Evolutionary conservation across 495 filamentous ascomycete genomes (phyloP), one percentile per base, ranked within the genome.

Genomic region (Penicillium goetzii): DNA sequence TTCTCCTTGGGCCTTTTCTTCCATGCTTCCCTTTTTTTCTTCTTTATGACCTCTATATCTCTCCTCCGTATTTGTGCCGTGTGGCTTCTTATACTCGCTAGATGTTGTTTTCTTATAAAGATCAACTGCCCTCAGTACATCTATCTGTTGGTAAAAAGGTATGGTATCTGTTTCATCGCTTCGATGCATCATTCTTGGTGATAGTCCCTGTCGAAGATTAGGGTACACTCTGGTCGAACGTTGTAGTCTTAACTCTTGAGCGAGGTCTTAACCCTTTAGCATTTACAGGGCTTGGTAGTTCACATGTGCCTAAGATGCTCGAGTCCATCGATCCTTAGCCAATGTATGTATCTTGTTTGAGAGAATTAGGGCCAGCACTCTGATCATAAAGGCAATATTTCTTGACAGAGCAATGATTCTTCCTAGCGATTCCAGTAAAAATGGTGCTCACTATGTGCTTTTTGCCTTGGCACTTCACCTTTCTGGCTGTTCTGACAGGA

Each of bases 41-140:
- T 34, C 60, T 54, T 58, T 65, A 32, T 38, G 32, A 52, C 61
- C 40, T 54, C 28, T 49, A 59, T 34, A 62, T 30, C 56, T 59
- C n/a, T 23, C 40, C 40, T 25, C 32, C 68, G 70, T 73, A 69
- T 62, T 50, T 67, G 62, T 72, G 58, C 68, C 68, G 56, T 64
- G 47, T 62, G 70, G 70, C 62, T 65, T 68, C 65, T 41, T 54
- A 63, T 64, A 58, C 55, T 64, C 63, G 61, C 70, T 72, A 73
- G 68, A 73, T 60, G 50, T 71, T 66, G 59, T 45, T 70, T 67
- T 58, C 23, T 49, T 8, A 28, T 57, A 40, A 70, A 63, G 61
- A 66, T 65, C 30, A 67, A 61, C 58, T 59, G 51, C 30, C 28
- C 32, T 34, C 19, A 21, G 47, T 51, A 30, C 25, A 51, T 51